phyloP scores from a whole-genome alignment of 2,329 filamentous ascomycete genomes.

The Coniochaeta sp. region DNA sequence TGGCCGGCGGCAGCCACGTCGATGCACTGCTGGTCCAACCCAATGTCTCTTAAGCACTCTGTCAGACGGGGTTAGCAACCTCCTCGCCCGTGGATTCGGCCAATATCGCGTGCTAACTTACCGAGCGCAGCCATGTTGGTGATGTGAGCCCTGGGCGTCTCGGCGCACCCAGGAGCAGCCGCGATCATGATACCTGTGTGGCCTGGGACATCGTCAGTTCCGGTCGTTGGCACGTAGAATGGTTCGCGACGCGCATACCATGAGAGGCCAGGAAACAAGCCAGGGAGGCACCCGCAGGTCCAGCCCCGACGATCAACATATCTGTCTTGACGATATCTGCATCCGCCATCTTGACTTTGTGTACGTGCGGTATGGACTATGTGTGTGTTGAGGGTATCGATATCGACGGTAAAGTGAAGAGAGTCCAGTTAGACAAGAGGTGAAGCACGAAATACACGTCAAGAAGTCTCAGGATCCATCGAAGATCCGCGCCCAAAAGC shows the following conservation, averaged over 20 bases:
- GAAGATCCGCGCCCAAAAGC: too few relatives aligned
- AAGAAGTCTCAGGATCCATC: too few relatives aligned
- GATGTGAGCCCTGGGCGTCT: slow-evolving; percentile 54
- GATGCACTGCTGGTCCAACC: slow-evolving; percentile 33
- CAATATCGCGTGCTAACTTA: slow-evolving; percentile 11
- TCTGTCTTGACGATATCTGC: slow-evolving; percentile 31
- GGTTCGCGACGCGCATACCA: slow-evolving; percentile 22
- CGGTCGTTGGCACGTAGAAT: neutral
- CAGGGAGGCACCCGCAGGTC: slow-evolving; percentile 46
- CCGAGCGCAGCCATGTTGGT: slow-evolving; percentile 50
- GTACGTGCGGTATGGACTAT: neutral
- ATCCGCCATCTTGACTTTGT: neutral
- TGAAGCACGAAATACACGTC: too few relatives aligned
- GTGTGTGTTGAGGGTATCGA: too few relatives aligned
- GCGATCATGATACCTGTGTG: slow-evolving; percentile 47
- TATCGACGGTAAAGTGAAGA: too few relatives aligned
- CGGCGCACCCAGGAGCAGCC: slow-evolving; percentile 39
- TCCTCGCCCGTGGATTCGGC: too few relatives aligned
- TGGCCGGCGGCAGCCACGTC: slow-evolving; percentile 27
- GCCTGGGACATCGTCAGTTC: slow-evolving; percentile 19
- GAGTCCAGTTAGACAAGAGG: too few relatives aligned
- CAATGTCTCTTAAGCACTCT: slow-evolving; percentile 48
- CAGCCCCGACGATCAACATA: slow-evolving; percentile 42
- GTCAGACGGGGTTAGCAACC: neutral
- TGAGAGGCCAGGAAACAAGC: slow-evolving; percentile 45